Conservation (phyloP, 352 stramenopile genomes). For the Phytophthora colocasiae region DNA sequence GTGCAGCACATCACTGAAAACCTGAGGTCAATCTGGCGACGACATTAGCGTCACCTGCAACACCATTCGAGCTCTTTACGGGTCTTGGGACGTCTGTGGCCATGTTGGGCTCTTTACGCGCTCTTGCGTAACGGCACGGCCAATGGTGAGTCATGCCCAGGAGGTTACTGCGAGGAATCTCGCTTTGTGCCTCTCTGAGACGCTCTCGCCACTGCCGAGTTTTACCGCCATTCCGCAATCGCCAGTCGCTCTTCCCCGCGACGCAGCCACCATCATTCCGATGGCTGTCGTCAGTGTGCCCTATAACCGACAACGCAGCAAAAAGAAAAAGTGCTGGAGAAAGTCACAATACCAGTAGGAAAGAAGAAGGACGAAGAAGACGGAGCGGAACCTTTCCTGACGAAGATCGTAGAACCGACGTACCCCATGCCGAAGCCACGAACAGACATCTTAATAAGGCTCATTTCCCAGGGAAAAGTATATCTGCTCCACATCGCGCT, state of each 20-base stretch:
- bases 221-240: slow-evolving; percentile 10
- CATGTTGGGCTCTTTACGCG: slow-evolving; percentile 39
- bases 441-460: slow-evolving; percentile 87
- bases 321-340: not conserved
- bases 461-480: slow-evolving; percentile 86
- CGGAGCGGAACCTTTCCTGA: slow-evolving; percentile 47
- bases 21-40: not conserved
- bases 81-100: not conserved
- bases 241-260: slow-evolving; percentile 12
- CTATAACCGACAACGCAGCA: not conserved
- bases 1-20: slow-evolving; percentile 13
- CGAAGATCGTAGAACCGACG: slow-evolving; percentile 48
- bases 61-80: slow-evolving; percentile 16
- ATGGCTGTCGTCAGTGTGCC: slow-evolving; percentile 25
- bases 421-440: slow-evolving; percentile 59
- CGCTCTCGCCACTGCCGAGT: slow-evolving; percentile 6
- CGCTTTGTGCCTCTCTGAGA: slow-evolving; percentile 12
- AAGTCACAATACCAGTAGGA: not conserved
- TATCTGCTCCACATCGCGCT: slow-evolving; percentile 78
- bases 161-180: slow-evolving; percentile 14
- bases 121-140: slow-evolving; percentile 18
- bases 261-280: slow-evolving; percentile 18
- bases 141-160: slow-evolving; percentile 9
- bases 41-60: slow-evolving; percentile 7
- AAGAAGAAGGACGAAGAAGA: slow-evolving; percentile 5